phyloP scores from a whole-genome alignment of 2,329 filamentous ascomycete genomes.

The Cyphellophora europaea region DNA sequence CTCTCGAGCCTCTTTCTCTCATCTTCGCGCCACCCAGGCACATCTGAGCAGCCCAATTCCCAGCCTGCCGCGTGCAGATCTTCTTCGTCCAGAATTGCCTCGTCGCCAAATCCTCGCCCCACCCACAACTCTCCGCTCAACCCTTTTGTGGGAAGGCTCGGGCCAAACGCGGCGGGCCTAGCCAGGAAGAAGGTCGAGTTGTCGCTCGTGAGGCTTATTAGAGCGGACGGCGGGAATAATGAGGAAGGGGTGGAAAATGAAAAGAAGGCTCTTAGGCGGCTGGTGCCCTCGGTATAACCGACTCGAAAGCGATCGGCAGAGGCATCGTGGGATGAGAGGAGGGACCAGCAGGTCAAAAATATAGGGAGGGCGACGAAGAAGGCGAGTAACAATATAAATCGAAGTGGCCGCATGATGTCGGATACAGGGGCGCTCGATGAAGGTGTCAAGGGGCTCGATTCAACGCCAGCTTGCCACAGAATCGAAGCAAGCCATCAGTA shows the following conservation, averaged over 20 bases:
- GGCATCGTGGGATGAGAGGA: constrained; percentile 24
- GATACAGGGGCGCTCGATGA: constrained; percentile 1
- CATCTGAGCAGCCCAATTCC: constrained; percentile 90
- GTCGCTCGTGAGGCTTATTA: constrained; percentile 93
- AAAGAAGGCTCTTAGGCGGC: constrained; percentile 50
- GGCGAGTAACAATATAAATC: constrained; percentile 34
- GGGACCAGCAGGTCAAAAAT: constrained; percentile 37
- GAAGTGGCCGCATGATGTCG: constrained; percentile 36
- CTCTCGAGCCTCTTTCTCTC: constrained; percentile 34
- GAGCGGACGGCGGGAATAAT: constrained; percentile 87
- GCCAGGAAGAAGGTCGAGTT: constrained; percentile 97
- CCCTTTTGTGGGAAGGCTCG: constrained; percentile 62
- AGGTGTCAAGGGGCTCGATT: too few species aligned
- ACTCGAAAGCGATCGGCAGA: constrained; percentile 24
- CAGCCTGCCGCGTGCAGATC: constrained; percentile 53
- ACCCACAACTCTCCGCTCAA: constrained; percentile 89
- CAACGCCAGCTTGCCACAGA: neutral
- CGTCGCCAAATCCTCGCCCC: constrained; percentile 82
- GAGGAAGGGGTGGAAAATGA: constrained; percentile 70
- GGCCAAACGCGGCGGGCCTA: constrained; percentile 86
- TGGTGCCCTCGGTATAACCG: constrained; percentile 29
- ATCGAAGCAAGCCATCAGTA: neutral
- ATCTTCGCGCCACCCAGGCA: constrained; percentile 73
- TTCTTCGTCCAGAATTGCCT: constrained; percentile 52
- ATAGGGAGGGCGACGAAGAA: constrained; percentile 40